Conservation (phyloP, 2,329 filamentous ascomycete species). For the Alternaria metachromatica region DNA sequence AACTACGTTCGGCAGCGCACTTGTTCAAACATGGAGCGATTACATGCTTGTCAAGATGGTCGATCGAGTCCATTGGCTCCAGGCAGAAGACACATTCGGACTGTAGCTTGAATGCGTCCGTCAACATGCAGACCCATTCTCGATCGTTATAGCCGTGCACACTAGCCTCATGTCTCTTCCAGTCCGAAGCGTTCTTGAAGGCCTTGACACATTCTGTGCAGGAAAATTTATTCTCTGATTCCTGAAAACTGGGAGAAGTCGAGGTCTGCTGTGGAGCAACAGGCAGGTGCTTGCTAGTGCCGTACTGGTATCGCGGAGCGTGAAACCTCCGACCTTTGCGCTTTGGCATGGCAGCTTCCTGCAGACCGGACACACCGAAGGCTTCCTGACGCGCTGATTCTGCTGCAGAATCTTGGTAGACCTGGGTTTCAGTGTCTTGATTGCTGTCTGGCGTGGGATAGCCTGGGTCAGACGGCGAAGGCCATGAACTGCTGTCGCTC, state of each 20-base stretch:
- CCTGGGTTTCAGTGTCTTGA: not conserved
- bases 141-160: slow-evolving; percentile 13
- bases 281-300: not conserved
- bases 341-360: not conserved
- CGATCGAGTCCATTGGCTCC: not conserved
- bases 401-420: not conserved
- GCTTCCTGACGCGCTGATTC: not conserved
- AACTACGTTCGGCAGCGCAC: slow-evolving; percentile 3
- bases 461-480: not conserved
- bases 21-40: slow-evolving; percentile 7
- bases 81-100: slow-evolving; percentile 18
- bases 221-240: not conserved
- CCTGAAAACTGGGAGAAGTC: not conserved
- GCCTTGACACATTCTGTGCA: slow-evolving; percentile 16
- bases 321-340: not conserved
- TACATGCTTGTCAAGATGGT: slow-evolving; percentile 16
- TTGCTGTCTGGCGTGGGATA: not conserved
- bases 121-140: slow-evolving; percentile 19
- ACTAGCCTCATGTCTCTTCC: slow-evolving; percentile 21
- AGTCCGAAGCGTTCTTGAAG: slow-evolving; percentile 14
- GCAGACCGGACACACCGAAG: too few species aligned
- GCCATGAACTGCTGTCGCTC: not conserved
- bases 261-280: not conserved
- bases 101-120: not conserved
- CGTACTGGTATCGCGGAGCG: not conserved